Base-by-base conservation (phyloP, 192 early-diverging fungal species). In the Coemansia sp. region DNA sequence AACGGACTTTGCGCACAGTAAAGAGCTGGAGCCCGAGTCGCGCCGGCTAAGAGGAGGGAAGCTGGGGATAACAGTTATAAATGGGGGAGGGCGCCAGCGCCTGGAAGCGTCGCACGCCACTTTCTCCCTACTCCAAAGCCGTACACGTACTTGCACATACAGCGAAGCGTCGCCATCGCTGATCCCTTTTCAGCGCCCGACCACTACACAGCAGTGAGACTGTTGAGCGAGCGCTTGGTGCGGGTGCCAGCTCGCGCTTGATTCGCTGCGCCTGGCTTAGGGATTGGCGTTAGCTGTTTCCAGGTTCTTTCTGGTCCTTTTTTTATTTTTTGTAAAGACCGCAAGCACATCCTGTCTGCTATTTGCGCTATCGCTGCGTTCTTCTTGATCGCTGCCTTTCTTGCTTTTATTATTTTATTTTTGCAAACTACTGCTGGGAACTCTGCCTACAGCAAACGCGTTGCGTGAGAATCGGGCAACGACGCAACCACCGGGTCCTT, bases 351-450 rank as follows among this genome's bases (percentile, higher is more conserved):
- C 17, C 11, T 14, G 51, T 25, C 17, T 11, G 41, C 8, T 11
- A 17, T 42, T 42, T 42, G 41, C n/a, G n/a, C n/a, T n/a, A n/a
- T n/a, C n/a, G n/a, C n/a, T n/a, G n/a, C n/a, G n/a, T n/a, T n/a
- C n/a, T n/a, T n/a, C n/a, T n/a, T n/a, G n/a, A n/a, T n/a, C n/a
- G n/a, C 42, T 32, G 7, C 32, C 42, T 41, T n/a, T 31, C 39
- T 45, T 11, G n/a, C 4, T 20, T 45, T 45, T 8, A 20, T 19
- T 60, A 45, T 32, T 62, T 32, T 5, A 29, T 41, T 7, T n/a
- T 46, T 62, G 54, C 54, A 46, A 17, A 45, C 32, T 62, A 45
- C 59, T 68, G 62, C 68, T 70, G 68, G 60, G 68, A 70, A 70
- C 47, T 31, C 42, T 41, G 43, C 43, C 61, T 17, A 39, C 29